A percentile compares a stretch with the other conserved stretches of the same genome.
These are phyloP conservation scores for Lipomyces oligophaga DNA, from an alignment of 805 yeast species.

Conservation along the genomic window DNA sequence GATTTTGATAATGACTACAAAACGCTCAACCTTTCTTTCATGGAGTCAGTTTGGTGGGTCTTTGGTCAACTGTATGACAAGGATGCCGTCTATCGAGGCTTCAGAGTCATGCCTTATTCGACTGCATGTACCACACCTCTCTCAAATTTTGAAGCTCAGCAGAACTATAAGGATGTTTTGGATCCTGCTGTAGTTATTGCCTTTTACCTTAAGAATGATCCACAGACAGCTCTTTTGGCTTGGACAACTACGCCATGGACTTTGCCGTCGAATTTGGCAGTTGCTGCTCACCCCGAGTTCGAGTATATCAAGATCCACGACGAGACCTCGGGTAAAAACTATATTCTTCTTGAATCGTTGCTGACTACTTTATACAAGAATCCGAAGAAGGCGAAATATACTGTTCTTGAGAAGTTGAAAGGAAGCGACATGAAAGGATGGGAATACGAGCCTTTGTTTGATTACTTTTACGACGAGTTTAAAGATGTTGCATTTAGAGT, in stretches of 20 bases:
- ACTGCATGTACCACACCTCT: slow-evolving; percentile 96
- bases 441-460: slow-evolving; percentile 78
- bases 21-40: slow-evolving; percentile 89
- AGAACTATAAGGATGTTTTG: slow-evolving; percentile 92
- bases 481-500: slow-evolving; percentile 79
- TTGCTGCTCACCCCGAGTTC: slow-evolving; percentile 85
- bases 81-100: slow-evolving; percentile 88
- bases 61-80: slow-evolving; percentile 83
- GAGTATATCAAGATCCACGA: slow-evolving; percentile 91
- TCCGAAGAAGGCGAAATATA: slow-evolving; percentile 84
- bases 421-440: slow-evolving; percentile 79
- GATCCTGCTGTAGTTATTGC: slow-evolving; percentile 96
- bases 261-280: slow-evolving; percentile 85
- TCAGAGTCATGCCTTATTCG: slow-evolving; percentile 97
- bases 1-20: slow-evolving; percentile 87
- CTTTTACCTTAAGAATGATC: slow-evolving; percentile 76
- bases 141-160: slow-evolving; percentile 97
- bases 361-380: slow-evolving; percentile 85
- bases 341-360: slow-evolving; percentile 78
- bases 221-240: slow-evolving; percentile 80
- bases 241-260: slow-evolving; percentile 99
- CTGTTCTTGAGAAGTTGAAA: slow-evolving; percentile 70
- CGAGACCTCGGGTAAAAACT: slow-evolving; percentile 77
- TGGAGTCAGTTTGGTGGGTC: slow-evolving; percentile 99
- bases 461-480: slow-evolving; percentile 72